Evolutionary conservation across 176 grass and related monocot genomes (phyloP), one percentile per base, ranked within the genome.

Genomic region (Triticum turgidum): DNA sequence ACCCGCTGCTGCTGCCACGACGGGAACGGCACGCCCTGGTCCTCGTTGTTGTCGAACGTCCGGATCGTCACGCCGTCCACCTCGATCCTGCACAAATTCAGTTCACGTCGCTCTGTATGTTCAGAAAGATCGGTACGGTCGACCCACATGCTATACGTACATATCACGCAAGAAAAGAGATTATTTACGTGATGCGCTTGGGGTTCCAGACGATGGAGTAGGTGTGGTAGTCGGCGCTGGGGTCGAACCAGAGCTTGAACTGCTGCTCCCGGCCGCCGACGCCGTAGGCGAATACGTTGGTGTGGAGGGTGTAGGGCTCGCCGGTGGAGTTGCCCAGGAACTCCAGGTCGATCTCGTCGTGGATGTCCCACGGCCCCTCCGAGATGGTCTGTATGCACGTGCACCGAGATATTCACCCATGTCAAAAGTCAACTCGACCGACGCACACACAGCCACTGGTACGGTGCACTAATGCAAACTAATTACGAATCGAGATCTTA

Each of bases 131-230:
- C 49, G 14, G 49, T 2, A 52, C 47, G 47, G 1, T 49, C 47
- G 47, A 14, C 13, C 45, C 7, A 37, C 35, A 37, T 37, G 7
- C 35, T 37, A 4, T 49, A 49, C 44, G 11, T 47, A 13, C 44
- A 1, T 15, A 49, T 49, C 12, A 49, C 47, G 47, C 49, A 52
- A 52, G 49, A 52, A 17, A 52, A 52, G 14, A 52, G n/a, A 21
- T 59, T 18, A 4, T 0, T 21, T 24, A 30, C 83, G 94, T 15
- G 37, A 97, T 84, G 80, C 86, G 84, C 82, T 34, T 91, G 25
- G 92, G 95, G 72, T 92, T 94, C 95, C 95, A 97, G 69, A 92
- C 15, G 35, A 97, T 92, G 86, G 88, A 85, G 77, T 94, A 97
- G 61, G 78, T 97, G 92, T 94, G 95, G 89, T 82, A 97, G 45